phyloP scores from a whole-genome alignment of 129 eudicot species.

The Rutidosis leptorrhynchoides region DNA sequence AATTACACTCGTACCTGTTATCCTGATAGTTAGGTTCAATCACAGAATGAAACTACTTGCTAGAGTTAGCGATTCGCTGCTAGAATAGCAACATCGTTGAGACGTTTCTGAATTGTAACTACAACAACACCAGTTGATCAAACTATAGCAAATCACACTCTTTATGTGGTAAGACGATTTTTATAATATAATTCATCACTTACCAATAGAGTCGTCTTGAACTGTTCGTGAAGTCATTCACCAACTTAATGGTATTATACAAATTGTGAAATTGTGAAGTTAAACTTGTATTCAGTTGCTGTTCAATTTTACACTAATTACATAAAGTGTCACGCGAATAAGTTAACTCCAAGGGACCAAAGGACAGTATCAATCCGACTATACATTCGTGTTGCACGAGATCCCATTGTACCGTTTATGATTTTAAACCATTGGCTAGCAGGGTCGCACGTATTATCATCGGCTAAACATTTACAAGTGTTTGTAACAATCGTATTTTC shows the following conservation, averaged over 20 bases:
- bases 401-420: constrained; percentile 44
- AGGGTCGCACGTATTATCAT: constrained; percentile 64
- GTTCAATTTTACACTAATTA: constrained; percentile 9
- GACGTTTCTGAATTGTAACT: too few relatives aligned
- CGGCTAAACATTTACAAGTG: constrained; percentile 60
- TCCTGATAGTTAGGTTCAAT: too few relatives aligned
- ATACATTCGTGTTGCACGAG: constrained; percentile 7
- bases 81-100: too few relatives aligned
- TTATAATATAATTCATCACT: constrained; percentile 24
- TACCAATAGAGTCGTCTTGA: constrained; percentile 7
- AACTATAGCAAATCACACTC: constrained; percentile 19
- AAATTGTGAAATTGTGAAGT: neutral
- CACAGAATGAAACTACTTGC: too few relatives aligned
- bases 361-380: constrained; percentile 18
- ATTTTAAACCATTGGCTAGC: constrained; percentile 89
- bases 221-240: neutral
- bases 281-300: constrained; percentile 17
- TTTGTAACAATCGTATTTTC: constrained; percentile 46
- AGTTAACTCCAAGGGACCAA: constrained; percentile 22
- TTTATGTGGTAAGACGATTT: constrained; percentile 24
- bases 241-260: neutral
- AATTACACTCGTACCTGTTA: too few relatives aligned
- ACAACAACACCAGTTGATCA: too few relatives aligned
- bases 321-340: constrained; percentile 11
- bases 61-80: too few relatives aligned